Percentiles rank a stretch among this genome's conserved stretches.
Evolutionary conservation across 2,329 filamentous ascomycete genomes (phyloP).

Genomic region (Massarina eburnea): DNA sequence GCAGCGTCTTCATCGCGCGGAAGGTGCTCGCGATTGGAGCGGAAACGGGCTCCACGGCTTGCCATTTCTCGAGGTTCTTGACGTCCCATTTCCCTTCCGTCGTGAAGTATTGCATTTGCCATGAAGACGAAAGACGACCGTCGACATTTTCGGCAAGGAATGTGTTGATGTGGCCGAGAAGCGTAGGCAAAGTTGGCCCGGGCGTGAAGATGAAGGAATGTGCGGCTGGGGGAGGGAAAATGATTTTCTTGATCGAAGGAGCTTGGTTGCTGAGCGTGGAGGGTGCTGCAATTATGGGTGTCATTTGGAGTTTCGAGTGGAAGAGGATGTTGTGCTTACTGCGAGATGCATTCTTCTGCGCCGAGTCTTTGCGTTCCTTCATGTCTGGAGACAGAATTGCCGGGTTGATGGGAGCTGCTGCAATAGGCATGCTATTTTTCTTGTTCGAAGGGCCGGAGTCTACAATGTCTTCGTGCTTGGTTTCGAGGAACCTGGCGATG

Average conservation of each 20-base stretch:
- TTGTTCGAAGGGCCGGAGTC: conserved; percentile 32
- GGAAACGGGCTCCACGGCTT: conserved; percentile 75
- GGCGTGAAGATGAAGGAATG: conserved; percentile 85
- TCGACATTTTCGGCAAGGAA: conserved; percentile 78
- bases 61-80: conserved; percentile 93
- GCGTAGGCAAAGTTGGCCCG: conserved; percentile 65
- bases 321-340: neutral
- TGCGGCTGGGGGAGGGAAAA: conserved; percentile 75
- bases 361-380: conserved; percentile 32
- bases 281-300: conserved; percentile 17
- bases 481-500: conserved; percentile 55
- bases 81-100: conserved; percentile 97
- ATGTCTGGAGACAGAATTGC: conserved; percentile 18
- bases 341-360: conserved; percentile 9
- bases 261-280: conserved; percentile 14
- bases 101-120: conserved; percentile 87
- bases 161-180: conserved; percentile 79
- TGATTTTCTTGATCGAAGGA: conserved; percentile 61
- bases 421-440: conserved; percentile 48
- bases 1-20: conserved; percentile 87
- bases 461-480: conserved; percentile 39
- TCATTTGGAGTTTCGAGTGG: conserved; percentile 40
- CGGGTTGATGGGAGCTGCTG: conserved; percentile 53
- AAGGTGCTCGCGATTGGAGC: conserved; percentile 77
- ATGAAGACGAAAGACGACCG: conserved; percentile 75